Evolutionary conservation across 2,329 filamentous ascomycete species (phyloP).

Genomic region (Neonectria punicea): DNA sequence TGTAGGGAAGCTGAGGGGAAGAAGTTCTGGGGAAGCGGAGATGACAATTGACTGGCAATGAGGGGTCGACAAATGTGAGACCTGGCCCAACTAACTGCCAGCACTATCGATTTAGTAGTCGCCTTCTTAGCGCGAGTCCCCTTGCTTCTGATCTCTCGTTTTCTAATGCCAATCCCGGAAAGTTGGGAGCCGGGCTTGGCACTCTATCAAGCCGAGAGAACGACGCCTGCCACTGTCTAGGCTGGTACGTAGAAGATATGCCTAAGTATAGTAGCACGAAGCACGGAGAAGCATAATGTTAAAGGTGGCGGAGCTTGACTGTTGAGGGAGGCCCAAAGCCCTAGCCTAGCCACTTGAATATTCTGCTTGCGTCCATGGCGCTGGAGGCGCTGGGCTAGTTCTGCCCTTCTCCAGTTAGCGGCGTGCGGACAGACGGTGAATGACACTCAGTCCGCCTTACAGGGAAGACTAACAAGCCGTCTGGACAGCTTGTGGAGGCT

Average conservation of each 20-base stretch:
- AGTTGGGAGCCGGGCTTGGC: neutral
- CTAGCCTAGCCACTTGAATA: neutral
- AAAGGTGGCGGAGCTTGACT: neutral
- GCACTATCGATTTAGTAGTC: neutral
- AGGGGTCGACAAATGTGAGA: neutral
- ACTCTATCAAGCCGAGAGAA: neutral
- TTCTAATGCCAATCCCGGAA: neutral
- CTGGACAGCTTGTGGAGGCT: constrained; percentile 1
- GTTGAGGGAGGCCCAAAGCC: neutral
- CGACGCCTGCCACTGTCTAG: neutral
- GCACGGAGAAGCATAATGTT: neutral
- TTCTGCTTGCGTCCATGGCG: neutral
- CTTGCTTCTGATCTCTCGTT: neutral
- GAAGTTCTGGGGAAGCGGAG: neutral
- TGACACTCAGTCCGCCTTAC: neutral
- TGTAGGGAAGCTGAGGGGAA: neutral
- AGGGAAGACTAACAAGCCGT: neutral
- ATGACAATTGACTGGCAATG: neutral
- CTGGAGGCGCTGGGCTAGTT: neutral
- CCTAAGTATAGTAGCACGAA: too few species aligned
- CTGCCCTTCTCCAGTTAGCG: neutral
- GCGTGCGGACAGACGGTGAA: neutral
- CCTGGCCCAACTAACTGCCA: neutral
- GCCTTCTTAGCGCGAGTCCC: neutral
- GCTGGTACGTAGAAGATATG: neutral